Conservation (phyloP, 495 filamentous ascomycete genomes). For the Lasiosphaeria hispida region DNA sequence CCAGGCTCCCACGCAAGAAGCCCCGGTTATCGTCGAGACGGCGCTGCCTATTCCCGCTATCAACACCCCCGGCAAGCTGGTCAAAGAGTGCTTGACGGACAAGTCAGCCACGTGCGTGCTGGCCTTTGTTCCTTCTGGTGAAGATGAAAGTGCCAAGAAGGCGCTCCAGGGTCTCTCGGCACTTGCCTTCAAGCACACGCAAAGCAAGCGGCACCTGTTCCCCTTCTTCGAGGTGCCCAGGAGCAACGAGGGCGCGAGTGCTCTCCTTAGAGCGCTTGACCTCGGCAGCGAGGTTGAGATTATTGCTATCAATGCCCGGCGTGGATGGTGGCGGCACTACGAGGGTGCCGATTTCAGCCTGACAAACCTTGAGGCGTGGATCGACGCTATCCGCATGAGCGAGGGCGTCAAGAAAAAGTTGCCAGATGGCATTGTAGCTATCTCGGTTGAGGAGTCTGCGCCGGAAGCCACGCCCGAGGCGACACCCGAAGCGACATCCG, state of each 20-base stretch:
- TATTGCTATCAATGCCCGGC: constrained; percentile 77
- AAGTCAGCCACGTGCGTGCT: constrained; percentile 86
- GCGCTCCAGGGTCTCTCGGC: constrained; percentile 68
- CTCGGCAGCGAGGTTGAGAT: constrained; percentile 61
- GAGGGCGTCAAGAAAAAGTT: constrained; percentile 80
- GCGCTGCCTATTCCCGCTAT: constrained; percentile 53
- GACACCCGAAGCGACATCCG: constrained; percentile 37
- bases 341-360: constrained; percentile 54
- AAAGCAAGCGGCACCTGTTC: constrained; percentile 66
- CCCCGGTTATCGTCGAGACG: constrained; percentile 50
- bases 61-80: constrained; percentile 52
- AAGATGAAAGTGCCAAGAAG: constrained; percentile 51
- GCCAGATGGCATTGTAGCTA: constrained; percentile 67
- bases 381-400: constrained; percentile 82
- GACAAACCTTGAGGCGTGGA: constrained; percentile 72
- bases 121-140: constrained; percentile 62
- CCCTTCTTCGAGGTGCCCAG: constrained; percentile 76
- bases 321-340: constrained; percentile 82
- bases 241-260: constrained; percentile 54
- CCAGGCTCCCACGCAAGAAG: constrained; percentile 34
- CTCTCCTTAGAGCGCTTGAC: constrained; percentile 59
- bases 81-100: constrained; percentile 66
- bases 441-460: constrained; percentile 50
- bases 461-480: constrained; percentile 38
- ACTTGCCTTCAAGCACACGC: constrained; percentile 68